These are phyloP conservation scores for Candida maris DNA, from an alignment of 805 yeast species.

Conservation along the genomic window DNA sequence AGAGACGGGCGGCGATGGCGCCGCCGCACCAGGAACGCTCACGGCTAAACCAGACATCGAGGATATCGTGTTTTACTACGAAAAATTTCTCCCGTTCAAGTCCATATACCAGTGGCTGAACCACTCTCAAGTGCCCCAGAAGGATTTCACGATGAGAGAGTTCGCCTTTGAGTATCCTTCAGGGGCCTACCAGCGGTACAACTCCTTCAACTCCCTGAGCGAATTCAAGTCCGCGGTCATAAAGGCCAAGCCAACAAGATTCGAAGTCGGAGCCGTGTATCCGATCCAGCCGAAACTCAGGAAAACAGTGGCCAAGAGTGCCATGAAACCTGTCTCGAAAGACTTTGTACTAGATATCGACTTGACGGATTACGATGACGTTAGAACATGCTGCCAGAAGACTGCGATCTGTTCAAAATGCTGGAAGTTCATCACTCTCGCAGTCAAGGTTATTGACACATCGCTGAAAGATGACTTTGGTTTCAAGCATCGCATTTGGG, in stretches of 20 bases:
- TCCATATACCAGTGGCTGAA: constrained; percentile 84
- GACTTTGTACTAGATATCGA: constrained; percentile 96
- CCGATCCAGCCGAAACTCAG: constrained; percentile 84
- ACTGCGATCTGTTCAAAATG: constrained; percentile 84
- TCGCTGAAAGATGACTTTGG: constrained; percentile 88
- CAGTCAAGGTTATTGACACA: constrained; percentile 67
- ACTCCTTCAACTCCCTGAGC: constrained; percentile 60
- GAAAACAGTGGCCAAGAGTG: constrained; percentile 67
- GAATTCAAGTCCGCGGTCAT: constrained; percentile 80
- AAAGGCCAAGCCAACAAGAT: constrained; percentile 76
- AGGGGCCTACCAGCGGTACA: constrained; percentile 89
- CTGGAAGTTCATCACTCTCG: constrained; percentile 89
- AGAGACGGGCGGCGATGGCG: not conserved
- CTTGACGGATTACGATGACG: constrained; percentile 92
- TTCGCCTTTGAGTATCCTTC: constrained; percentile 86
- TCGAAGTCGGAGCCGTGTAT: constrained; percentile 93
- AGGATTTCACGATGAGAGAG: constrained; percentile 84
- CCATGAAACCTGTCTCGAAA: constrained; percentile 76
- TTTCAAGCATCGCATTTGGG: constrained; percentile 84
- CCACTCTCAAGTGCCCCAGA: constrained; percentile 72
- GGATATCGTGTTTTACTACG: constrained; percentile 72
- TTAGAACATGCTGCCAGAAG: constrained; percentile 89
- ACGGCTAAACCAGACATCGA: constrained; percentile 40
- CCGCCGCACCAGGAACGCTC: constrained; percentile 1
- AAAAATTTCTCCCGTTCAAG: constrained; percentile 69